These are phyloP conservation scores for Leishmania turanica DNA, from an alignment of 208 protist genomes.

Conservation along the genomic window DNA sequence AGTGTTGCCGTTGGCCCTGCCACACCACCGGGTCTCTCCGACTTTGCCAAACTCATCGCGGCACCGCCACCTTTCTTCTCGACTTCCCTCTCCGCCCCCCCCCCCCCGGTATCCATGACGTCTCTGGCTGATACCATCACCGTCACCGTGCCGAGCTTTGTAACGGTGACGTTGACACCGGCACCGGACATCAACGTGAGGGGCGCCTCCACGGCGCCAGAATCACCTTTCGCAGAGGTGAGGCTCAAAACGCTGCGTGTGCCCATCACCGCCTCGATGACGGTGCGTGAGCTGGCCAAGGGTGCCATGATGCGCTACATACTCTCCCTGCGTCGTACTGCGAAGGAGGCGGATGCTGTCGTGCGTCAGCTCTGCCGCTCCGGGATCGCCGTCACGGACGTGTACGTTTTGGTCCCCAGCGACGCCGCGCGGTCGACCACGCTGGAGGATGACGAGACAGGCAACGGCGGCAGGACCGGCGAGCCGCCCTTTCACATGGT, in stretches of 20 bases:
- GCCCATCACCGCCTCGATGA: constrained; percentile 62
- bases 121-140: neutral
- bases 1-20: neutral
- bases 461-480: constrained; percentile 12
- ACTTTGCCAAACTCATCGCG: neutral
- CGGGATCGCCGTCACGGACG: constrained; percentile 27
- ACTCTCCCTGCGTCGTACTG: constrained; percentile 37
- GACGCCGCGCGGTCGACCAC: constrained; percentile 4
- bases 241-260: constrained; percentile 63
- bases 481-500: constrained; percentile 10
- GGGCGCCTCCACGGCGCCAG: neutral
- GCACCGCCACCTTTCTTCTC: neutral
- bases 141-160: constrained; percentile 17
- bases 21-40: neutral
- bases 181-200: neutral
- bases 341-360: neutral
- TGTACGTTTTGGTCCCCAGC: constrained; percentile 15
- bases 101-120: neutral
- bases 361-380: constrained; percentile 19
- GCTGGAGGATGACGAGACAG: neutral
- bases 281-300: constrained; percentile 80
- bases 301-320: constrained; percentile 77
- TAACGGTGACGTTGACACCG: constrained; percentile 24
- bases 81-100: neutral
- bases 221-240: neutral